Evolutionary conservation across 23 red algal genomes (phyloP).

Genomic region (Gracilaria domingensis): DNA sequence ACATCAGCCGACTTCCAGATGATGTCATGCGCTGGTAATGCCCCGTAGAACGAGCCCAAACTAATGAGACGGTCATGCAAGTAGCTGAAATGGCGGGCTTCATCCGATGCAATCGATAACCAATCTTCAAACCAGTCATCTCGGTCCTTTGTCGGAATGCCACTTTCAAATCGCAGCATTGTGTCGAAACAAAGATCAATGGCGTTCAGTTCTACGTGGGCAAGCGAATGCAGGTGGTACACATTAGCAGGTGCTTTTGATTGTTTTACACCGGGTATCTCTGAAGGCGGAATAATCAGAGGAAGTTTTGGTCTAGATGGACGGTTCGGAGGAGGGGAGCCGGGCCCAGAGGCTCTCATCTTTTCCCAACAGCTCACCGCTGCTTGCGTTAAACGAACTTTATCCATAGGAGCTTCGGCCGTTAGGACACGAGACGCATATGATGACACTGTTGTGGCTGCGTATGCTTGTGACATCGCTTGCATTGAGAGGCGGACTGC

Average conservation of each 20-base stretch:
- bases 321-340: background rate
- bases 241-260: constrained; percentile 42
- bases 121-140: constrained; percentile 72
- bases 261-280: constrained; percentile 65
- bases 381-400: constrained; percentile 63
- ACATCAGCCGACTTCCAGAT: constrained; percentile 75
- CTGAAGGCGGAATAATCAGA: constrained; percentile 33
- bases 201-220: constrained; percentile 87
- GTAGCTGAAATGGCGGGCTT: constrained; percentile 74
- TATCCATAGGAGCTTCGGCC: constrained; percentile 38
- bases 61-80: constrained; percentile 55
- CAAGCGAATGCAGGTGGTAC: constrained; percentile 76
- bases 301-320: constrained; percentile 47
- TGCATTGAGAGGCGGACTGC: background rate
- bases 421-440: constrained; percentile 58
- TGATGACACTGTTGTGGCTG: constrained; percentile 9
- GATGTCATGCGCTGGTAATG: constrained; percentile 72
- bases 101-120: constrained; percentile 74
- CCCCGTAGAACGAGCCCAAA: constrained; percentile 73
- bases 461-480: background rate
- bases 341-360: background rate
- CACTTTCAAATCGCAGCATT: constrained; percentile 58
- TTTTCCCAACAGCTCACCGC: constrained; percentile 33
- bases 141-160: background rate
- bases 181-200: constrained; percentile 85